A percentile compares a stretch with the other conserved stretches of the same genome.
Conservation (phyloP, 306 rosid genomes). For the Begonia masoniana region DNA sequence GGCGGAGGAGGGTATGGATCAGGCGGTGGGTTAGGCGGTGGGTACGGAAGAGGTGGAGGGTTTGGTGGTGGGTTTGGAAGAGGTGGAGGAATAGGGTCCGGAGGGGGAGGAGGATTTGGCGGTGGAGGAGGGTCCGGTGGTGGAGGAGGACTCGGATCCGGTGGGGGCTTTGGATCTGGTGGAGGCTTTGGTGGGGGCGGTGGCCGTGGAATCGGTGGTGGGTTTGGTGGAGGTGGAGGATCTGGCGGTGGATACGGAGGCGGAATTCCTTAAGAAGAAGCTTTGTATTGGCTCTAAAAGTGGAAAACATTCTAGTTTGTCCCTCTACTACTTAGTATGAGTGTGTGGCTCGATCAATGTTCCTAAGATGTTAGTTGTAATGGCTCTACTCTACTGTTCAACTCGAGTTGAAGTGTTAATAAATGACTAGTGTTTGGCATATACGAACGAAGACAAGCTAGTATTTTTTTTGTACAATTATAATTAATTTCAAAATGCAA, state of each 20-base stretch:
- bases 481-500: no score
- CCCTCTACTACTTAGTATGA: no score
- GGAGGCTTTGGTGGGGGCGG: constrained; percentile 20
- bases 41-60: background rate
- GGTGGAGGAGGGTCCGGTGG: no score
- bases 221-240: constrained; percentile 4
- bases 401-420: no score
- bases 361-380: no score
- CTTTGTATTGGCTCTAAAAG: no score
- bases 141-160: constrained; percentile 17
- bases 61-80: background rate
- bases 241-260: background rate
- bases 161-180: constrained; percentile 12
- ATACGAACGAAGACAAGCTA: no score
- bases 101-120: constrained; percentile 4
- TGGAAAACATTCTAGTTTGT: no score
- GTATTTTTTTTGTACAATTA: no score
- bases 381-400: no score
- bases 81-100: background rate
- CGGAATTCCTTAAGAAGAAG: background rate
- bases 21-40: background rate
- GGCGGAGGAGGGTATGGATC: background rate
- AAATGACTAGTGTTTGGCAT: no score
- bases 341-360: no score
- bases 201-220: constrained; percentile 10